phyloP scores from a whole-genome alignment of 345 rosid species.

The Erucastrum elatum region DNA sequence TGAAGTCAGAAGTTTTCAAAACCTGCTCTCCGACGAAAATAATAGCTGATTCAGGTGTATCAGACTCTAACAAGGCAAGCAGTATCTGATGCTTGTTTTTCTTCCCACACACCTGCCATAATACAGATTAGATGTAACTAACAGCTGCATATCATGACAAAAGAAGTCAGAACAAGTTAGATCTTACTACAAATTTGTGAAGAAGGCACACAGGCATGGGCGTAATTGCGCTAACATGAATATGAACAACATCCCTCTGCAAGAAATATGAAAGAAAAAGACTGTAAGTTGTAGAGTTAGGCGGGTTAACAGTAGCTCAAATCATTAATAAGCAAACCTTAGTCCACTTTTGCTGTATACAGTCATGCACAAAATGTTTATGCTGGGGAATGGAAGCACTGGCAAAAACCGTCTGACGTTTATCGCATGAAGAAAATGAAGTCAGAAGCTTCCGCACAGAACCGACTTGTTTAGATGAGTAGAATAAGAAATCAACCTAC shows the following conservation, averaged over 20 bases:
- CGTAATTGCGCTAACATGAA: slow-evolving; percentile 66
- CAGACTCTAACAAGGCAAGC: slow-evolving; percentile 58
- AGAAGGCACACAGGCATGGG: slow-evolving; percentile 76
- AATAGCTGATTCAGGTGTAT: slow-evolving; percentile 68
- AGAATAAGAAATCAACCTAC: slow-evolving; percentile 93
- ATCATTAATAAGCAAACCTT: slow-evolving; percentile 50
- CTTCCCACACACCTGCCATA: slow-evolving; percentile 57
- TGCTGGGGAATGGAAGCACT: slow-evolving; percentile 98
- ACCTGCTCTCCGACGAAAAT: slow-evolving; percentile 92
- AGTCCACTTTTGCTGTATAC: slow-evolving; percentile 95
- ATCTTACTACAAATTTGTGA: slow-evolving; percentile 69
- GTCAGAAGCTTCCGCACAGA: slow-evolving; percentile 77
- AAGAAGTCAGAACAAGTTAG: slow-evolving; percentile 2
- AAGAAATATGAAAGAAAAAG: neutral
- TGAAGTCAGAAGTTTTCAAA: slow-evolving; percentile 16
- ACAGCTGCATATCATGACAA: slow-evolving; percentile 3
- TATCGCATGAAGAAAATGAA: slow-evolving; percentile 65
- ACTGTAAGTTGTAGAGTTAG: neutral
- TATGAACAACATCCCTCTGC: slow-evolving; percentile 70
- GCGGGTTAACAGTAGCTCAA: neutral
- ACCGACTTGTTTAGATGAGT: slow-evolving; percentile 81
- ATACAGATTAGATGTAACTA: slow-evolving; percentile 11
- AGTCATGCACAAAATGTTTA: slow-evolving; percentile 72
- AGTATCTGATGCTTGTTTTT: slow-evolving; percentile 53
- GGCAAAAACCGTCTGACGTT: slow-evolving; percentile 84